A percentile compares a stretch with the other conserved stretches of the same genome.
These are phyloP conservation scores for Albifimbria verrucaria DNA, from an alignment of 2,329 filamentous ascomycete species.

Conservation along the genomic window DNA sequence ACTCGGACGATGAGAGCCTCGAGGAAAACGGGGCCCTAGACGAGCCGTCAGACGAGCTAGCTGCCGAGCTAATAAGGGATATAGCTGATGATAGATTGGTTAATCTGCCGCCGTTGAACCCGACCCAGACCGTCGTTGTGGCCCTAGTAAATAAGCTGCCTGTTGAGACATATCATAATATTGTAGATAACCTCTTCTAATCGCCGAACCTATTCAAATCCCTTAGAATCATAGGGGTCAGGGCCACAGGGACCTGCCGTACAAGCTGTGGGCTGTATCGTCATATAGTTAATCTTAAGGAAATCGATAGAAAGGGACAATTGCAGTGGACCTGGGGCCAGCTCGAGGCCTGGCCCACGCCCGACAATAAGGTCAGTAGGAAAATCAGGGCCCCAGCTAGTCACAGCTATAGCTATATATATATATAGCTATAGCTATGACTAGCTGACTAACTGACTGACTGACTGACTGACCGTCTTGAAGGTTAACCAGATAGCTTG, in stretches of 20 bases:
- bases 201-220: conserved; percentile 5
- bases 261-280: conserved; percentile 9
- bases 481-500: neutral
- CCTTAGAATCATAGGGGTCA: conserved; percentile 3
- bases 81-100: too few species aligned
- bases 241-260: conserved; percentile 11
- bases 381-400: too few species aligned
- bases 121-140: conserved; percentile 12
- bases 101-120: too few species aligned
- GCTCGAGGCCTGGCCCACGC: neutral
- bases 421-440: too few species aligned
- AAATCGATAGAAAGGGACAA: neutral
- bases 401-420: too few species aligned
- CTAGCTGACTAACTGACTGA: too few species aligned
- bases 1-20: neutral
- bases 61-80: neutral
- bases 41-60: neutral
- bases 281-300: conserved; percentile 3
- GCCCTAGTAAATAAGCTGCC: conserved; percentile 10
- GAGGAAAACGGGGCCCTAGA: neutral
- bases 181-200: conserved; percentile 14
- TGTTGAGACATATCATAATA: conserved; percentile 11
- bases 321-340: neutral
- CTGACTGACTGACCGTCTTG: neutral
- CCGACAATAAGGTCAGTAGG: neutral